Evolutionary conservation across 371 early-diverging fungal species (phyloP), one percentile per base, ranked within the genome.

Genomic region (Blastocladiella emersonii): DNA sequence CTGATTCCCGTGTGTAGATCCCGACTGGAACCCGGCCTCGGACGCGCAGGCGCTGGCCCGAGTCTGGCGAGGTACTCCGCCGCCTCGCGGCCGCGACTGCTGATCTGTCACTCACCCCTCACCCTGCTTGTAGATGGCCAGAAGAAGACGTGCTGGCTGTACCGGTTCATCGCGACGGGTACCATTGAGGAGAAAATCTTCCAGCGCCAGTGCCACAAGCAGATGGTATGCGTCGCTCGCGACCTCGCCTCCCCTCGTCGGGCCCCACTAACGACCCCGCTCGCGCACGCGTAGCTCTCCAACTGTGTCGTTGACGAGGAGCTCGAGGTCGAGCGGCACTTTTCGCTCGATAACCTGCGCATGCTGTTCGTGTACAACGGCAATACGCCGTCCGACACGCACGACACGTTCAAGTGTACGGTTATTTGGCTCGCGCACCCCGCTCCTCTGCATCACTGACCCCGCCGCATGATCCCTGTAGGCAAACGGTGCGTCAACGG

Each of bases 121-220:
- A n/a, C n/a, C n/a, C n/a, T n/a, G n/a, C n/a, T n/a, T n/a, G n/a
- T n/a, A 73, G 97, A 98, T 74, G 98, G 98, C 0, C 98, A 98
- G 73, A 87, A 88, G 70, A 95, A 94, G 70, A 71, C 72, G 62
- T 93, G 95, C 70, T 97, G 82, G 65, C 91, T 98, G 32, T 98
- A 97, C 74, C 87, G 96, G 21, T 88, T 98, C 61, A 91, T 95
- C 64, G 89, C 89, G 1, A 89, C 94, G 13, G 96, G 98, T 2
- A 90, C 98, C 0, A 93, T 98, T 34, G 98, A 98, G 68, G 98
- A 98, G 70, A 98, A 98, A 74, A 94, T 98, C 49, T 96, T 95
- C 73, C 95, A 97, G 71, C 78, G 98, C 65, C 90, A 89, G 77
- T 87, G 85, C 2, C 87, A 91, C 65, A 91, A 91, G 67, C 89